Base-by-base conservation (phyloP, 441 rosid species). In the Arabidopsis hybrid region DNA sequence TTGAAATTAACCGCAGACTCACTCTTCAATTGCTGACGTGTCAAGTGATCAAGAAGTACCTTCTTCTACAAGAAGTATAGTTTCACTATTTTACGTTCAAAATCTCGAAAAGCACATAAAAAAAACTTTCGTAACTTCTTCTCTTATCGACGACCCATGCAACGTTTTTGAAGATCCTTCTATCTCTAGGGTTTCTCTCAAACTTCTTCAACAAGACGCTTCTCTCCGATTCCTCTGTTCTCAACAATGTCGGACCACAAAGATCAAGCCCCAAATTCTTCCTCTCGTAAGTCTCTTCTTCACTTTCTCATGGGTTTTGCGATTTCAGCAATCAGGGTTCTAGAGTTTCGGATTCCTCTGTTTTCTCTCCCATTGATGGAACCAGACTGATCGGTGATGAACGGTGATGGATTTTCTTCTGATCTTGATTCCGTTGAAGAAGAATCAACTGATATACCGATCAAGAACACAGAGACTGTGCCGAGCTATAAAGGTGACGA, bases 381-480 rank as follows among this genome's bases (percentile, higher is more conserved):
- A 45, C 10, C 8, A 60, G 63, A 31, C 62, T 39, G 61, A 39
- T 29, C 29, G 16, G 51, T 67, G 11, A 8, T 52, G 35, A 53
- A 21, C 39, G 26, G 26, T 21, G 26, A 21, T 21, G 26, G 26
- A 21, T 21, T 53, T 21, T 67, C 61, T 53, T 49, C 16, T 55
- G 56, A 64, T 67, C 53, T 50, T 60, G 73, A 34, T 60, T 47
- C 56, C 49, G 45, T 58, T 58, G 52, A 61, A 40, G 21, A 60
- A 14, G 63, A 34, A 51, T 8, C 67, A 36, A 7, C 14, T 51
- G 32, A 10, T 31, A 29, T 39, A 35, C 36, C 51, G 21, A 10
- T 36, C 1, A 73, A 73, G 51, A 73, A 73, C 18, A 51, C 14
- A 49, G 71, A 47, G 49, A 6, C 59, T 17, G 7, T 11, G 14